Conservation (phyloP, 305 asterid genomes). For the Coffea humblotiana region DNA sequence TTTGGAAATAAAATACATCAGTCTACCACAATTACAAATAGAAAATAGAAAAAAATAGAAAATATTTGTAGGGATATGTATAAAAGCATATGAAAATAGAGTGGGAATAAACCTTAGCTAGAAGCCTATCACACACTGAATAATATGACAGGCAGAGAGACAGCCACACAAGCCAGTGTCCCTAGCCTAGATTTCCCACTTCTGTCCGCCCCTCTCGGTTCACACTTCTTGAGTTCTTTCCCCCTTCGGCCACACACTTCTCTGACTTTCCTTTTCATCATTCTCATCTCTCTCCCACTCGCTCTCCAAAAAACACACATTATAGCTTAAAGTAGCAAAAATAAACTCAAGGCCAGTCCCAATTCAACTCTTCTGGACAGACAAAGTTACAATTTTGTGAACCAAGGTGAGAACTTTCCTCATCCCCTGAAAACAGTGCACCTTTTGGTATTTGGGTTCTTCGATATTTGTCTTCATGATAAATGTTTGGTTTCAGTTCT, state of each 20-base stretch:
- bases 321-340: conserved; percentile 12
- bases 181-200: conserved; percentile 18
- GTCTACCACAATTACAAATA: no score
- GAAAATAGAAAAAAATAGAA: neutral
- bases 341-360: neutral
- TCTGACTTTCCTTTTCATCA: neutral
- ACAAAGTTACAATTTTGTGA: conserved; percentile 7
- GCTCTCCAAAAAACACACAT: neutral
- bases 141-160: conserved; percentile 43
- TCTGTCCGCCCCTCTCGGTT: neutral
- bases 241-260: conserved; percentile 37
- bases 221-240: neutral
- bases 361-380: neutral
- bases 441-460: conserved; percentile 3
- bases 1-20: no score
- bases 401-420: conserved; percentile 27
- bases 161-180: conserved; percentile 51
- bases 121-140: conserved; percentile 59
- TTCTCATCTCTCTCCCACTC: neutral
- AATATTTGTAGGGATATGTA: neutral
- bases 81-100: neutral
- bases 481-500: conserved; percentile 9
- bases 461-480: conserved; percentile 1
- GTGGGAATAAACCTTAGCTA: conserved; percentile 28
- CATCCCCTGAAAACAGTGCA: conserved; percentile 4